Evolutionary conservation across 2,329 filamentous ascomycete species (phyloP).

Genomic region (Alternaria infectoria): DNA sequence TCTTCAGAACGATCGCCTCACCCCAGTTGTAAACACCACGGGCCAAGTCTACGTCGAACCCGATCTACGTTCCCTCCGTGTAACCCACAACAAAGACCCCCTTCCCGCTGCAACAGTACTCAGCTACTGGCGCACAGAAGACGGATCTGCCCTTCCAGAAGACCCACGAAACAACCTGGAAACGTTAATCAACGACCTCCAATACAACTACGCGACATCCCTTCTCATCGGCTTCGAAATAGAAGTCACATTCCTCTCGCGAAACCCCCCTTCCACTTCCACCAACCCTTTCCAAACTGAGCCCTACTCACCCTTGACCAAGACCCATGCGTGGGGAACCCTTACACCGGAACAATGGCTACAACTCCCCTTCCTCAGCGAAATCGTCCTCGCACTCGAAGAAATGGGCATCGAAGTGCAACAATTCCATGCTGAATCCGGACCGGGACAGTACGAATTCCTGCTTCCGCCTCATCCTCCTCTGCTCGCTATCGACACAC

Average conservation of each 20-base stretch:
- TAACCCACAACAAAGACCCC: conserved; percentile 54
- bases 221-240: conserved; percentile 81
- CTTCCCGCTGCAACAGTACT: conserved; percentile 68
- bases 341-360: conserved; percentile 68
- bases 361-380: conserved; percentile 66
- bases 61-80: conserved; percentile 67
- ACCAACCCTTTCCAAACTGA: conserved; percentile 33
- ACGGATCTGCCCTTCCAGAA: conserved; percentile 58
- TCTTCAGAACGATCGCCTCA: conserved; percentile 69
- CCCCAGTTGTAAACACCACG: conserved; percentile 61
- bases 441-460: conserved; percentile 78
- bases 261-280: conserved; percentile 32
- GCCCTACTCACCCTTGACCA: conserved; percentile 56
- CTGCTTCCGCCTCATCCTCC: conserved; percentile 69
- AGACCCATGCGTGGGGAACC: conserved; percentile 74
- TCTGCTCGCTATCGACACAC: conserved; percentile 71
- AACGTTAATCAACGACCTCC: conserved; percentile 59
- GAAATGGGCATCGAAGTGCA: conserved; percentile 70
- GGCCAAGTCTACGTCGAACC: conserved; percentile 73
- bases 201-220: conserved; percentile 58
- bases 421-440: conserved; percentile 76
- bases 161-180: conserved; percentile 65
- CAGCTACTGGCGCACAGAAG: conserved; percentile 67
- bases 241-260: conserved; percentile 74
- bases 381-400: conserved; percentile 68